These are phyloP conservation scores for Fusarium udum DNA, from an alignment of 2,329 filamentous ascomycete genomes.

Conservation along the genomic window DNA sequence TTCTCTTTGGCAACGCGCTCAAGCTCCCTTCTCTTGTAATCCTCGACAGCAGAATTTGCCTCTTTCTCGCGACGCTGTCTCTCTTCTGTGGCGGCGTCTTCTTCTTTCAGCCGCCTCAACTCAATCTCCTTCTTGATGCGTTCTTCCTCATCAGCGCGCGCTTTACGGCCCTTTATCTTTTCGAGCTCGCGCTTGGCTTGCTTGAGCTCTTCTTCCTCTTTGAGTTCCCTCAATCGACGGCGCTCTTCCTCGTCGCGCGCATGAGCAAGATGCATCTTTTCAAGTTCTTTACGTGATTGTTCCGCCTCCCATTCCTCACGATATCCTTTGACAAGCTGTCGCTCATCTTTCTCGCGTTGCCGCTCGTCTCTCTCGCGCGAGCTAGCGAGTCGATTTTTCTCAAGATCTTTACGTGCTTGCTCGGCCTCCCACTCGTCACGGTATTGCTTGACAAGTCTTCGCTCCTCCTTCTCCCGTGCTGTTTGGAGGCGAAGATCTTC, in stretches of 20 bases:
- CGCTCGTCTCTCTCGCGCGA: slow-evolving; percentile 51
- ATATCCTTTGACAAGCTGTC: slow-evolving; percentile 50
- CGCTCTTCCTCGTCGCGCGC: slow-evolving; percentile 50
- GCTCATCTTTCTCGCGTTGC: slow-evolving; percentile 33
- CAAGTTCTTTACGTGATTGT: slow-evolving; percentile 37
- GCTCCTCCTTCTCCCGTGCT: slow-evolving; percentile 52
- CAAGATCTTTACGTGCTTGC: slow-evolving; percentile 54
- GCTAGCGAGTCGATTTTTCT: slow-evolving; percentile 55
- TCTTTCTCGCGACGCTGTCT: slow-evolving; percentile 53
- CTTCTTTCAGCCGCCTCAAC: slow-evolving; percentile 60
- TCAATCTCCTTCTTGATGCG: slow-evolving; percentile 63
- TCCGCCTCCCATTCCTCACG: slow-evolving; percentile 54
- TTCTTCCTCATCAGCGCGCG: slow-evolving; percentile 59
- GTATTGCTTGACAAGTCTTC: slow-evolving; percentile 52
- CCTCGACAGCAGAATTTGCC: slow-evolving; percentile 61
- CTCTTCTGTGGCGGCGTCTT: slow-evolving; percentile 51
- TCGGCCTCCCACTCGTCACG: slow-evolving; percentile 55
- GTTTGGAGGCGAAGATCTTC: slow-evolving; percentile 55
- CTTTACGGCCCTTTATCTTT: slow-evolving; percentile 56
- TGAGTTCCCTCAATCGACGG: slow-evolving; percentile 51
- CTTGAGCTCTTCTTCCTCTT: slow-evolving; percentile 58
- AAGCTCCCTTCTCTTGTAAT: slow-evolving; percentile 60
- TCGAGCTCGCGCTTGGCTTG: slow-evolving; percentile 60
- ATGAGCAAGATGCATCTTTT: slow-evolving; percentile 27
- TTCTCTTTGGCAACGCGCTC: slow-evolving; percentile 55